Conservation (phyloP, 2,329 filamentous ascomycete species). For the Cercospora canescens region DNA sequence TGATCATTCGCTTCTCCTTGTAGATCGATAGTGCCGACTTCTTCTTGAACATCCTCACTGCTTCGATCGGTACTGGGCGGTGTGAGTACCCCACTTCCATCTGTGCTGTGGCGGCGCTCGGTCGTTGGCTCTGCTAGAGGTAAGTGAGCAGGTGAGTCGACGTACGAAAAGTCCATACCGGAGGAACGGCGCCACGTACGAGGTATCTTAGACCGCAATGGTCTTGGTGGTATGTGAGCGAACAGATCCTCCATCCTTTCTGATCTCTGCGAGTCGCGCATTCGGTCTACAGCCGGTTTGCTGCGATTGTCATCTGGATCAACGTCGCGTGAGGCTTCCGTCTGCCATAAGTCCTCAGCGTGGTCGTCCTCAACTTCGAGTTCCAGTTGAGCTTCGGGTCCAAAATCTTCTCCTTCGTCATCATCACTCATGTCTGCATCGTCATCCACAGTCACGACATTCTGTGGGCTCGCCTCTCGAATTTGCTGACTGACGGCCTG, state of each 20-base stretch:
- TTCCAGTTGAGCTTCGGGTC: background rate
- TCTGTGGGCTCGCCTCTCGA: conserved; percentile 17
- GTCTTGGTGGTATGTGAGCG: conserved; percentile 34
- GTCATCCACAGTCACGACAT: conserved; percentile 27
- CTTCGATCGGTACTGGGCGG: conserved; percentile 36
- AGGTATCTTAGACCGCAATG: conserved; percentile 43
- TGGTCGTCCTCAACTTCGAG: background rate
- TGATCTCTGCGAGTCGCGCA: conserved; percentile 17
- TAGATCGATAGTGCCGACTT: conserved; percentile 13
- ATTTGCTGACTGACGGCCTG: conserved; percentile 25
- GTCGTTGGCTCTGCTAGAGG: conserved; percentile 8
- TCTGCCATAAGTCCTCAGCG: conserved; percentile 48
- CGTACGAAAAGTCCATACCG: conserved; percentile 39
- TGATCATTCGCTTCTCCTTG: conserved; percentile 17
- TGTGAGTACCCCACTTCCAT: conserved; percentile 35
- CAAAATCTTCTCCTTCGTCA: conserved; percentile 21
- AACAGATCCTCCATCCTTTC: conserved; percentile 38
- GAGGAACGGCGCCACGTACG: conserved; percentile 45
- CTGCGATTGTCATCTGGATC: conserved; percentile 22
- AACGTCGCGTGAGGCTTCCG: conserved; percentile 45
- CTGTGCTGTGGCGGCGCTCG: conserved; percentile 21
- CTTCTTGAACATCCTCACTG: conserved; percentile 16
- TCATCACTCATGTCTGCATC: conserved; percentile 17
- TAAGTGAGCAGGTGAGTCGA: conserved; percentile 37
- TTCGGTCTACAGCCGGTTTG: background rate